phyloP scores from a whole-genome alignment of 2,329 filamentous ascomycete species.

The Stemphylium vesicarium region DNA sequence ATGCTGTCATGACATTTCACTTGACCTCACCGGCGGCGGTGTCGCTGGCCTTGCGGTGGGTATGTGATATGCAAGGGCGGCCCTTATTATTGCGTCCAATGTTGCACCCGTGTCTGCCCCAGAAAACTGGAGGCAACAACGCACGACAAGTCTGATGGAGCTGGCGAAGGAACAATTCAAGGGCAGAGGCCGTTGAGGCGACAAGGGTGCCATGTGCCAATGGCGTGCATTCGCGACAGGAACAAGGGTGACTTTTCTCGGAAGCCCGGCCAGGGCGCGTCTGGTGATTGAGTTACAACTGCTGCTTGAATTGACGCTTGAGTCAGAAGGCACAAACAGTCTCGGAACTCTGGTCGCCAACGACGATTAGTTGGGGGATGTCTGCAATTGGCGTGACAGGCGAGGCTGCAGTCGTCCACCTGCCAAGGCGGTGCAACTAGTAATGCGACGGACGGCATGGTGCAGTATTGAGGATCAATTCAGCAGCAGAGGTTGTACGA shows the following conservation, averaged over 20 bases:
- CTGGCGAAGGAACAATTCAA: too few relatives aligned
- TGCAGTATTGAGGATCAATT: slow-evolving; percentile 6
- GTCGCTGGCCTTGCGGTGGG: slow-evolving; percentile 17
- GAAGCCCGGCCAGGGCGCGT: slow-evolving; percentile 18
- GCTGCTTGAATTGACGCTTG: slow-evolving; percentile 14
- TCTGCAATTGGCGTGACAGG: slow-evolving; percentile 1
- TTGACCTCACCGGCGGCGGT: slow-evolving; percentile 9
- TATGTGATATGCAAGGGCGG: slow-evolving; percentile 36
- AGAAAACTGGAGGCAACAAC: slow-evolving; percentile 17
- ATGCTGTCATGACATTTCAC: slow-evolving; percentile 25
- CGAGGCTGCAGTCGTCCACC: not conserved
- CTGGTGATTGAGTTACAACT: not conserved
- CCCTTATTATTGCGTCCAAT: slow-evolving; percentile 24
- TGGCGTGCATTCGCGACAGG: slow-evolving; percentile 22
- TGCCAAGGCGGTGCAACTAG: slow-evolving; percentile 11
- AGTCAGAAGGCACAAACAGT: slow-evolving; percentile 12
- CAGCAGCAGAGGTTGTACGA: slow-evolving; percentile 20
- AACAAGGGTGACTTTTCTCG: slow-evolving; percentile 24
- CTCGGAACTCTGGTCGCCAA: not conserved
- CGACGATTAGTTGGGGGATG: not conserved
- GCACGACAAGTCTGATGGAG: slow-evolving; percentile 14
- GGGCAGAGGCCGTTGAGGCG: slow-evolving; percentile 23
- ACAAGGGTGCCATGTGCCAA: slow-evolving; percentile 49
- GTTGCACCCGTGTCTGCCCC: slow-evolving; percentile 37
- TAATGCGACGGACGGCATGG: slow-evolving; percentile 6